phyloP scores from a whole-genome alignment of 441 rosid genomes.

The Adansonia madagascariensis region DNA sequence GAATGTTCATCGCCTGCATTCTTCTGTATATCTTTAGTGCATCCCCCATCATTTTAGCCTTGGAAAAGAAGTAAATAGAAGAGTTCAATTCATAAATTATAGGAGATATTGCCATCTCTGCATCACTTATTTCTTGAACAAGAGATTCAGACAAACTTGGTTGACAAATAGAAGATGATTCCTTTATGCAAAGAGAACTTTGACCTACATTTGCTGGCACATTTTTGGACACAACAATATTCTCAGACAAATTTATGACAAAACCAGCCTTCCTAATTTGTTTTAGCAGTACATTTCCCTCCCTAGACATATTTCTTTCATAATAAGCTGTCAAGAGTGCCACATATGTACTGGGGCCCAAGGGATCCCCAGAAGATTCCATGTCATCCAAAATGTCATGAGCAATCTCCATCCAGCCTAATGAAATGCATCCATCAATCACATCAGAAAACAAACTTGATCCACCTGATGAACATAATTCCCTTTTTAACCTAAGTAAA shows the following conservation, averaged over 20 bases:
- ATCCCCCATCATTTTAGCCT: conserved; percentile 80
- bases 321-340: conserved; percentile 58
- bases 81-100: conserved; percentile 61
- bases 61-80: conserved; percentile 77
- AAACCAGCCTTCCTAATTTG: conserved; percentile 62
- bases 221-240: conserved; percentile 29
- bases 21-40: conserved; percentile 56
- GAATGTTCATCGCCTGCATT: conserved; percentile 54
- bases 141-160: conserved; percentile 48
- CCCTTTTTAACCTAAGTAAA: conserved; percentile 45
- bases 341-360: conserved; percentile 42
- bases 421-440: conserved; percentile 55
- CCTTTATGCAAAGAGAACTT: conserved; percentile 25
- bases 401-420: conserved; percentile 79
- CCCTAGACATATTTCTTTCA: conserved; percentile 53
- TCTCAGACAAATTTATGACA: conserved; percentile 39
- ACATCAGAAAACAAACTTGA: conserved; percentile 52
- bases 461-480: conserved; percentile 26
- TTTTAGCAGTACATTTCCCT: conserved; percentile 56
- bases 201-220: conserved; percentile 34
- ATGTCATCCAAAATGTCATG: conserved; percentile 87
- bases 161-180: conserved; percentile 28
- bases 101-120: conserved; percentile 38
- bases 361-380: conserved; percentile 51
- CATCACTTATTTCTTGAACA: conserved; percentile 46